phyloP scores from a whole-genome alignment of 1,284 basidiomycete genomes.

The Tetrapyrgos nigripes region DNA sequence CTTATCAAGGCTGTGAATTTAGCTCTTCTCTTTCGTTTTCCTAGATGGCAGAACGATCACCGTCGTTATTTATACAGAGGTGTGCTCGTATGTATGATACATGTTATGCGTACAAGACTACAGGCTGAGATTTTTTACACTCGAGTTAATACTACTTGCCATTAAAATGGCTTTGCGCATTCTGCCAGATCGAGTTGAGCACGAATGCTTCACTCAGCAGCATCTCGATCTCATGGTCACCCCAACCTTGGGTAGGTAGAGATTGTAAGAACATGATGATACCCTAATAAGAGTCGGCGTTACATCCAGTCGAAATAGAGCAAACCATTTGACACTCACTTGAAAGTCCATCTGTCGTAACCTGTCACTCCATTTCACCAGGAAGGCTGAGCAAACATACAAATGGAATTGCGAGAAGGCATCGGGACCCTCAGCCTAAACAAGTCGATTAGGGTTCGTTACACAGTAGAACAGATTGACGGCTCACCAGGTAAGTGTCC shows the following conservation, averaged over 20 bases:
- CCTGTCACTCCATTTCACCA: constrained; percentile 91
- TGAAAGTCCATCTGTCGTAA: constrained; percentile 96
- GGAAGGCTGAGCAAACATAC: constrained; percentile 95
- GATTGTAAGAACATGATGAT: constrained; percentile 99
- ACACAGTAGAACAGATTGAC: constrained; percentile 3
- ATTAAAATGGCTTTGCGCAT: constrained; percentile 90
- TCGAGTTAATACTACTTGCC: constrained; percentile 41
- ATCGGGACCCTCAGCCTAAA: constrained; percentile 90
- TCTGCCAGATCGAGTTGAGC: constrained; percentile 92
- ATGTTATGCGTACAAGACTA: background rate
- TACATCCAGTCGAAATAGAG: background rate
- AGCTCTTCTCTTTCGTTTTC: too few species aligned
- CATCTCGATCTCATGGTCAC: constrained; percentile 94
- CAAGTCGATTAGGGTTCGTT: constrained; percentile 4
- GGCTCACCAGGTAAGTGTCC: constrained; percentile 93
- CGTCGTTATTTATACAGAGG: constrained; percentile 13
- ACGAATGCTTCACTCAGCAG: constrained; percentile 97
- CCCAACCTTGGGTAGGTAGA: constrained; percentile 94
- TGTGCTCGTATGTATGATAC: background rate
- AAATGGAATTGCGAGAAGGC: constrained; percentile 97
- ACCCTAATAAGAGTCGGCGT: constrained; percentile 57
- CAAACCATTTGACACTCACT: constrained; percentile 49
- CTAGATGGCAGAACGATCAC: background rate
- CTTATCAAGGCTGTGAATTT: background rate
- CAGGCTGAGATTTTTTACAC: background rate